Evolutionary conservation across 139 green algal genomes (phyloP).

Genomic region (Chlamydomonas applanata): DNA sequence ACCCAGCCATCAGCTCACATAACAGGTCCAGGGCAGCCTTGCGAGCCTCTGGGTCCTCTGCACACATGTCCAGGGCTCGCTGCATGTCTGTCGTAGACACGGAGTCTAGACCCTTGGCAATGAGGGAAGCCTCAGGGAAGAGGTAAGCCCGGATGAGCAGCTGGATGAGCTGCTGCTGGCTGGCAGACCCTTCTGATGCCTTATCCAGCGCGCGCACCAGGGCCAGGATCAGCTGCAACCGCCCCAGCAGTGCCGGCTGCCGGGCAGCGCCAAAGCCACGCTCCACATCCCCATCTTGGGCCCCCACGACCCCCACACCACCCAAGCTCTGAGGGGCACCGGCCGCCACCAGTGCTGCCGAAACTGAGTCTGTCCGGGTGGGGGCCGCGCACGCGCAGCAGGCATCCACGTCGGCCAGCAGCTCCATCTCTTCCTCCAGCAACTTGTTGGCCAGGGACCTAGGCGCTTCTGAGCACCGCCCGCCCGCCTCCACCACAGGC

Average conservation of each 20-base stretch:
- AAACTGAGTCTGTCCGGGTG: conserved; percentile 16
- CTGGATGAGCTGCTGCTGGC: conserved; percentile 37
- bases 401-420: conserved; percentile 13
- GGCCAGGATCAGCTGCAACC: conserved; percentile 41
- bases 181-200: conserved; percentile 26
- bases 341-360: no score
- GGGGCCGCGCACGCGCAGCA: conserved; percentile 13
- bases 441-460: conserved; percentile 16
- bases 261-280: no score
- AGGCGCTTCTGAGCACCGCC: conserved; percentile 18
- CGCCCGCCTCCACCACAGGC: not conserved
- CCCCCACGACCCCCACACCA: no score
- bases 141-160: conserved; percentile 54
- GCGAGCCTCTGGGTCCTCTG: not conserved
- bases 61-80: conserved; percentile 11
- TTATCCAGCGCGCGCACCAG: conserved; percentile 49
- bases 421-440: conserved; percentile 43
- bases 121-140: conserved; percentile 45
- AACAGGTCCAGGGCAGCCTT: conserved; percentile 44
- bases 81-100: not conserved
- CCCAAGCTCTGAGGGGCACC: no score
- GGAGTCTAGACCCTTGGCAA: conserved; percentile 9
- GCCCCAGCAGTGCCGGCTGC: conserved; percentile 17
- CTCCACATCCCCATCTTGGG: no score
- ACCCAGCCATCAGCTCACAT: conserved; percentile 34